Evolutionary conservation across 2,329 filamentous ascomycete genomes (phyloP), one percentile per base, ranked within the genome.

Genomic region (Diaporthe helianthi): DNA sequence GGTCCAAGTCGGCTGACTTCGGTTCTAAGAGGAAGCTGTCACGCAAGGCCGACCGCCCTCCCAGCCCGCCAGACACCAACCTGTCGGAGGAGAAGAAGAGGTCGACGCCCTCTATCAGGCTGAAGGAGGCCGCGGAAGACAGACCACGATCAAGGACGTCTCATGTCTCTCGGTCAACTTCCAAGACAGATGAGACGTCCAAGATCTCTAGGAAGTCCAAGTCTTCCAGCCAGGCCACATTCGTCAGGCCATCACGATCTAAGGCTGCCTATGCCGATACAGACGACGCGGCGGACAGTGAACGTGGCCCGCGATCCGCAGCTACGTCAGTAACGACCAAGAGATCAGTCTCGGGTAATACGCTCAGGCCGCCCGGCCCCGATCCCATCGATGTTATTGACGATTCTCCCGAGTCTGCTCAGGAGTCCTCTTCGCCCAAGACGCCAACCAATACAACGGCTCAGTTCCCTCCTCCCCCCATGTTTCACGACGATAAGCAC

Each of bases 61-160:
- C 87, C 3, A 90, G 86, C 66, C 89, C 89, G 1, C 89, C 88
- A 1, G 88, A 90, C 72, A 91, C 89, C 4, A 88, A 90, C 69
- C 72, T 89, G 22, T 86, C 86, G 2, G 83, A 80, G 60, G 78
- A 80, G 68, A 81, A 80, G 73, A 81, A 83, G 44, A 81, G 77
- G 6, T 76, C 72, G 17, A 75, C 78, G n/a, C 71, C 70, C 5
- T 76, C 76, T 17, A 54, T 71, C 7, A 76, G 73, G 51, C 72
- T 80, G 75, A 74, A 77, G 76, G 64, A 76, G 72, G 31, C 74
- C 76, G 49, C 77, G 69, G 72, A 77, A 72, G 71, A 81, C 72
- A 73, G 79, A 69, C 75, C 73, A 65, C 78, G 72, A 71, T 83
- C 65, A 76, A 81, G 72, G 78, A 82, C 72, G 78, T 84, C 69